Evolutionary conservation across 768 basidiomycete species (phyloP), one percentile per base, ranked within the genome.

Genomic region (Hericium rajendrae): DNA sequence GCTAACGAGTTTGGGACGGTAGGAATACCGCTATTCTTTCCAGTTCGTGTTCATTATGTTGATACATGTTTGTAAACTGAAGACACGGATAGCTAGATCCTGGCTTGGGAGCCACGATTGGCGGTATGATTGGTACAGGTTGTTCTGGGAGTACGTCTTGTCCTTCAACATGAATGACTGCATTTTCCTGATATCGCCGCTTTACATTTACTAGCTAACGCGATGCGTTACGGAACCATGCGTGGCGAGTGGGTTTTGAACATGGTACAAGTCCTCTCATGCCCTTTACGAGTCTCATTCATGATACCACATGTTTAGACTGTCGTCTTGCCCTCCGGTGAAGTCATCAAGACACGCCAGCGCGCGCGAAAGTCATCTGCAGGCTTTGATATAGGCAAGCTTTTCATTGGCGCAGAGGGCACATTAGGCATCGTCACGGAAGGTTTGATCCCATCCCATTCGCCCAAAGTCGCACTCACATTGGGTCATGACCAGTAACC

Each of bases 401-500:
- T 93, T 2, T 92, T 94, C 71, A 87, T 94, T 49, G 92, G 92
- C 4, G 89, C 90, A 2, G 92, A 94, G 69, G 92, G 92, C 6
- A 94, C 91, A 0, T 68, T 94, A 48, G 92, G 92, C 4, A 86
- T 94, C 61, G 82, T 94, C n/a, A 92, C 89, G 0, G 91, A 94
- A 74, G 85, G 87, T 79, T 54, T 49, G 63, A 54, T 43, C 55
- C n/a, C 11, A 54, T 46, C 55, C n/a, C 11, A 10, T 22, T 46
- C 43, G 1, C 43, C 43, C 20, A n/a, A n/a, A 41, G 39, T n/a
- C n/a, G 9, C 10, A 16, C 37, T 26, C 0, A 37, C 10, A 32
- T 26, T 28, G n/a, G 12, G 57, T 37, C n/a, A 40, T 46, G 37
- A 58, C 26, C 61, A 91, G 92, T 83, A 4, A 95, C 93, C 0